Evolutionary conservation across 2,329 filamentous ascomycete genomes (phyloP), one percentile per base, ranked within the genome.

Genomic region (Elsinoe necatrix): DNA sequence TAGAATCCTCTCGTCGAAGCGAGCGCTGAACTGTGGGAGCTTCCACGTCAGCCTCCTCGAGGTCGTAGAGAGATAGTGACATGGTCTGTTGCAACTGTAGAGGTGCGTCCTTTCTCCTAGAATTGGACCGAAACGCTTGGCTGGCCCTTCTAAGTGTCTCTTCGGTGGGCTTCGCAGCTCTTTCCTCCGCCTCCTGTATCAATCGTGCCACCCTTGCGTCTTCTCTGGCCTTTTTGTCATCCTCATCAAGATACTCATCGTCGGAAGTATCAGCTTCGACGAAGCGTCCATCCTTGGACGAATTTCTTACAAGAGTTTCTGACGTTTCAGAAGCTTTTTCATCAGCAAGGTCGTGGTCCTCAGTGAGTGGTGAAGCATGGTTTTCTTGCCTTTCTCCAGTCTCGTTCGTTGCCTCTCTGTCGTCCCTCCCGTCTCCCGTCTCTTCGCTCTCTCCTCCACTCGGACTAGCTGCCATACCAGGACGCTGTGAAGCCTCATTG

Each of bases 321-420:
- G 14, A 9, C 7, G 21, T 9, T 50, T 31, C 34, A 11, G 31
- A 54, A 23, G 16, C 34, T 6, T 11, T 8, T n/a, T 20, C 48
- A 12, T 52, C 21, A 11, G 20, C 48, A 18, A 52, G 31, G 9
- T 52, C 31, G 16, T 43, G 41, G 6, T 18, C 27, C 18, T 55
- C 56, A 0, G 42, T 45, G 11, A 18, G 25, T 31, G 27, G 25
- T 8, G 12, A 14, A 23, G 12, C 6, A 48, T 21, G 35, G 29
- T 91, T 71, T 93, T 95, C 65, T 83, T 90, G 0, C 90, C 90
- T 0, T 85, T 95, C 69, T 82, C 95, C 23, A 76, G 95, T 59
- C 75, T 81, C 59, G 80, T 95, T 1, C 80, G 86, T 35, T 67
- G 91, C 66, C 45, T 67, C 63, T 56, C 60, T 59, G 16, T 71